Evolutionary conservation across 306 rosid species (phyloP).

Genomic region (Potentilla sterilis): DNA sequence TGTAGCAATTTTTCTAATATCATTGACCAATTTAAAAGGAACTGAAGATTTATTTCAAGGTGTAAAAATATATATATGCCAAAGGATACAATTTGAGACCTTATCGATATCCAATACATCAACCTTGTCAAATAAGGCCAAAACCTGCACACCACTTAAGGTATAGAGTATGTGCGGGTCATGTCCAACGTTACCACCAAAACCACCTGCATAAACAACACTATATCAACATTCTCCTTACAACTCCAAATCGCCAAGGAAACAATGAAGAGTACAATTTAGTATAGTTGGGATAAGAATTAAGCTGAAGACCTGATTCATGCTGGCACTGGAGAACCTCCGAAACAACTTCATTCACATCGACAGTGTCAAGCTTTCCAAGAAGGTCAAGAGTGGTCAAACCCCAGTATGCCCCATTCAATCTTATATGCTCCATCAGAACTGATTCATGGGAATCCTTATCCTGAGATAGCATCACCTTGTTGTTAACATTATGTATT

Average conservation of each 20-base stretch:
- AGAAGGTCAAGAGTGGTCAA: constrained; percentile 72
- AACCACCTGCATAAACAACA: constrained; percentile 59
- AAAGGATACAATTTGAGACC: constrained; percentile 87
- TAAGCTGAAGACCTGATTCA: constrained; percentile 54
- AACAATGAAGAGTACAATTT: not conserved
- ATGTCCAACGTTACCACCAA: constrained; percentile 82
- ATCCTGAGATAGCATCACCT: constrained; percentile 39
- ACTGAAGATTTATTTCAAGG: constrained; percentile 6
- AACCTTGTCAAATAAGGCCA: constrained; percentile 71
- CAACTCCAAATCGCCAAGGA: not conserved
- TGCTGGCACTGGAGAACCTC: constrained; percentile 79
- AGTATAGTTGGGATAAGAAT: not conserved
- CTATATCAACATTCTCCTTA: not conserved
- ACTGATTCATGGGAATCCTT: constrained; percentile 79
- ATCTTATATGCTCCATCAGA: constrained; percentile 80
- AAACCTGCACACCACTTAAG: constrained; percentile 82
- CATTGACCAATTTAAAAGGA: not conserved
- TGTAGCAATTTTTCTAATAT: not conserved
- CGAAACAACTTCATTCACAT: constrained; percentile 66
- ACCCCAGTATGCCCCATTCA: constrained; percentile 94
- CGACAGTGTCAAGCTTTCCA: constrained; percentile 63
- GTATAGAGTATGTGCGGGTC: constrained; percentile 78
- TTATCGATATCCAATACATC: constrained; percentile 55
- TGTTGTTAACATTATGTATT: not conserved
- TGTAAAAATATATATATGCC: constrained; percentile 15